Percentiles rank a stretch among this genome's conserved stretches.
phyloP scores from a whole-genome alignment of 2,329 filamentous ascomycete species.

The Lachnum nothofagi region DNA sequence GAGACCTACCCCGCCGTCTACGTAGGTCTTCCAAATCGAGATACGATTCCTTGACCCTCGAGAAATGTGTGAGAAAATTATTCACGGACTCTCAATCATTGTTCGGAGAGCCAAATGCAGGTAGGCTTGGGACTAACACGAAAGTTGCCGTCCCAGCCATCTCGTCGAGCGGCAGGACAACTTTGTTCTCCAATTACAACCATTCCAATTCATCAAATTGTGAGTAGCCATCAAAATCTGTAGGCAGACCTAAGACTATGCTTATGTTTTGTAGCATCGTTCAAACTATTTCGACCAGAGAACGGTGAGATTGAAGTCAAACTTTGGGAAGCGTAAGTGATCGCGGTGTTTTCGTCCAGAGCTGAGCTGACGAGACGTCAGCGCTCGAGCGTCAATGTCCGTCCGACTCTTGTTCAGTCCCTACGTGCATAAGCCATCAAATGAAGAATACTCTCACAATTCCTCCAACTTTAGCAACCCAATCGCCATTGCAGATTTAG shows the following conservation, averaged over 20 bases:
- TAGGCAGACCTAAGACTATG: neutral
- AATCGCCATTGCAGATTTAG: neutral
- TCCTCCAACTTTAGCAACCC: neutral
- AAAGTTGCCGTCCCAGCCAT: neutral
- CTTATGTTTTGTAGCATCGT: neutral
- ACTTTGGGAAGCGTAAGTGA: conserved; percentile 1
- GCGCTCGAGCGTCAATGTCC: neutral
- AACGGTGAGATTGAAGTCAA: neutral
- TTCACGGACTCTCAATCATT: neutral
- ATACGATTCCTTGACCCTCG: neutral
- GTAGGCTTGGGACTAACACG: neutral
- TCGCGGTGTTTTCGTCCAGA: neutral
- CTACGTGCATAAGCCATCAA: neutral
- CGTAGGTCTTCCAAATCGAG: neutral
- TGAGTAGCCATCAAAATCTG: neutral
- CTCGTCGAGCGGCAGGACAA: neutral
- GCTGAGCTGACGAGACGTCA: neutral
- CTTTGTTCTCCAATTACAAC: neutral
- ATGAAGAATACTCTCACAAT: neutral
- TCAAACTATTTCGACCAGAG: neutral
- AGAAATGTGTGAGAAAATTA: neutral
- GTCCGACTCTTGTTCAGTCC: neutral
- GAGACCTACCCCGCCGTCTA: neutral
- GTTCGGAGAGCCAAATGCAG: neutral
- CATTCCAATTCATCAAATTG: neutral